Evolutionary conservation across 352 stramenopile species (phyloP).

Genomic region (Globisporangium polare): DNA sequence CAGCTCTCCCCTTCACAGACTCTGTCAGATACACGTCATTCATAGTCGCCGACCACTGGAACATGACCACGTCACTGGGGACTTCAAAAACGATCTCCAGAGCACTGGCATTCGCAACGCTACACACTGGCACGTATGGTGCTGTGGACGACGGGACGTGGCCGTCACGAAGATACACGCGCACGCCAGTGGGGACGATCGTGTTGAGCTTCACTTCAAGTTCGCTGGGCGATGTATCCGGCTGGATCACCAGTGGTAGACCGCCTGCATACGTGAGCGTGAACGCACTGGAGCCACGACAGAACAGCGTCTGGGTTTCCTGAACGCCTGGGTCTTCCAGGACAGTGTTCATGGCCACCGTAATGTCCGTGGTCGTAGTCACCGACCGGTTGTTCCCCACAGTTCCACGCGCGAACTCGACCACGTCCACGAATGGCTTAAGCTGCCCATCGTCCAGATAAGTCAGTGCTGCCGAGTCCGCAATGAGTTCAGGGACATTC

Average conservation of each 20-base stretch:
- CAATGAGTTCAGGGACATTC: slow-evolving; percentile 38
- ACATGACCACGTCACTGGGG: slow-evolving; percentile 37
- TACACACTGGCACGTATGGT: slow-evolving; percentile 57
- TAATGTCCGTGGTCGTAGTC: slow-evolving; percentile 42
- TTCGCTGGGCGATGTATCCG: slow-evolving; percentile 43
- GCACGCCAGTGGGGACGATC: slow-evolving; percentile 40
- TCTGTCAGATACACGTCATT: slow-evolving; percentile 70
- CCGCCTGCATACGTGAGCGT: slow-evolving; percentile 34
- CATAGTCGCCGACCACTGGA: slow-evolving; percentile 44
- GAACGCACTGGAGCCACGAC: slow-evolving; percentile 40
- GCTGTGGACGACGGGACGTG: slow-evolving; percentile 20
- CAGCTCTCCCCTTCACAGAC: slow-evolving; percentile 39
- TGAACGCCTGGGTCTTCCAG: slow-evolving; percentile 59
- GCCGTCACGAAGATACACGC: slow-evolving; percentile 33
- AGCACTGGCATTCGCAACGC: slow-evolving; percentile 26
- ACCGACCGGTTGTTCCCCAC: slow-evolving; percentile 71
- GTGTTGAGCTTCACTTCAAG: slow-evolving; percentile 49
- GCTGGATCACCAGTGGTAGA: slow-evolving; percentile 21
- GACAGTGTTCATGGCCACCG: slow-evolving; percentile 44
- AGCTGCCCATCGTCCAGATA: slow-evolving; percentile 50
- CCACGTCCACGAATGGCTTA: slow-evolving; percentile 42
- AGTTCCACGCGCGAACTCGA: slow-evolving; percentile 48
- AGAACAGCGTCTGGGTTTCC: slow-evolving; percentile 64
- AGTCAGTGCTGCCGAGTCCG: slow-evolving; percentile 35
- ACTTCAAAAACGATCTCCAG: slow-evolving; percentile 70